Evolutionary conservation across 2,329 filamentous ascomycete genomes (phyloP), one percentile per base, ranked within the genome.

Genomic region (Diaporthe citri): DNA sequence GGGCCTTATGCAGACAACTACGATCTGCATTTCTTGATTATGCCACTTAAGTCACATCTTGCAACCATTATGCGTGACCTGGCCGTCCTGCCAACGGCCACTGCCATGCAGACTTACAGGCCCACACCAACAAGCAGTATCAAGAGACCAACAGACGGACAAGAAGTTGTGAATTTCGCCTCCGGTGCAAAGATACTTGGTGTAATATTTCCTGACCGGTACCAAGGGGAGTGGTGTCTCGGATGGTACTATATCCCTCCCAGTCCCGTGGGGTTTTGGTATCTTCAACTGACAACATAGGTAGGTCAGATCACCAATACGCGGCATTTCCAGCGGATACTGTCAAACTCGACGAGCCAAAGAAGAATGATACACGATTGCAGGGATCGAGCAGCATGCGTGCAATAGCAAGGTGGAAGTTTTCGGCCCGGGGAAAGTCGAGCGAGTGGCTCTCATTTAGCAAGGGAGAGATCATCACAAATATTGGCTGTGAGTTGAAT

Each of bases 381-480:
- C 84, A 85, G 17, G 85, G 84, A 8, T 83, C 83, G 34, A 89
- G 86, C 73, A 82, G 83, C n/a, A 80, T 89, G 41, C 83, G 84
- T 57, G 89, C 87, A 5, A 85, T 87, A 25, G 84, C 86, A 7
- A 83, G 85, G 72, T 91, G 89, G 89, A 89, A 85, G 79, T 90
- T 89, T 62, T 72, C 72, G 7, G 81, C 83, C 31, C 85, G 85
- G 75, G 85, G 86, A n/a, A 84, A 83, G 59, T 78, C 69, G 4
- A 84, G 82, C 15, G 80, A 78, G n/a, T 90, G 89, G 89, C 83
- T 91, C 25, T 87, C 85, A 78, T 88, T 94, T 78, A 90, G 92
- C 59, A 92, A 91, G 80, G 90, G 89, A 31, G 92, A 94, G 74
- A 85, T 87, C 3, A 92, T 93, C 25, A 91, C 88, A 78, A 94